A percentile compares a stretch with the other conserved stretches of the same genome.
These are phyloP conservation scores for Termitomyces sp. DNA, from an alignment of 768 basidiomycete genomes.

Conservation along the genomic window DNA sequence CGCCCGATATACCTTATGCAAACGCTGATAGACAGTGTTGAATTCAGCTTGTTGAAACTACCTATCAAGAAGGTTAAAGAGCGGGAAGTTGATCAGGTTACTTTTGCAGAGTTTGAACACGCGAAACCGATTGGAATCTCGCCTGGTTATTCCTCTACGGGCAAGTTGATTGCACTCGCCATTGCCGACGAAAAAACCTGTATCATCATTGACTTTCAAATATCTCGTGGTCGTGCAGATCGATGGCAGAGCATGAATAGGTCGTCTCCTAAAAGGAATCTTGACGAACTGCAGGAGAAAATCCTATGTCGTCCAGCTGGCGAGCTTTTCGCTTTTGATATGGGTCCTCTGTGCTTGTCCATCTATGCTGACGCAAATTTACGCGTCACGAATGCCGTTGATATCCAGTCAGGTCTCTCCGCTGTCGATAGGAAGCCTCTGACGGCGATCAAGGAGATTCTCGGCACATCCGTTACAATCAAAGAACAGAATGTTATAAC, in stretches of 20 bases:
- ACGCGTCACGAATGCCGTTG: slow-evolving; percentile 43
- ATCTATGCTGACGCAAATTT: slow-evolving; percentile 37
- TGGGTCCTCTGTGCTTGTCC: slow-evolving; percentile 42
- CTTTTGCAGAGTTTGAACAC: slow-evolving; percentile 27
- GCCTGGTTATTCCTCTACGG: slow-evolving; percentile 38
- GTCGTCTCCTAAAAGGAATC: slow-evolving; percentile 7
- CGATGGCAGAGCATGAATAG: slow-evolving; percentile 10
- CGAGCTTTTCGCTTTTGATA: slow-evolving; percentile 49
- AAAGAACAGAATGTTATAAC: slow-evolving; percentile 27
- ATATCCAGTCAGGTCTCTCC: slow-evolving; percentile 49
- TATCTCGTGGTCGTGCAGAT: slow-evolving; percentile 9
- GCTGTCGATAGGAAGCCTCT: slow-evolving; percentile 33
- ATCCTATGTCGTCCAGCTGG: slow-evolving; percentile 40
- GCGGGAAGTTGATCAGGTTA: slow-evolving; percentile 14
- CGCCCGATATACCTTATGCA: slow-evolving; percentile 17
- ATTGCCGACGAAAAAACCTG: slow-evolving; percentile 33
- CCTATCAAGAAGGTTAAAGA: slow-evolving; percentile 22
- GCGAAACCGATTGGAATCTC: slow-evolving; percentile 42
- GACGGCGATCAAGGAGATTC: slow-evolving; percentile 32
- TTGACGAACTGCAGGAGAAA: slow-evolving; percentile 21
- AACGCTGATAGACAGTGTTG: slow-evolving; percentile 24
- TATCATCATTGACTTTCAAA: slow-evolving; percentile 28
- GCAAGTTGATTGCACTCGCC: slow-evolving; percentile 39
- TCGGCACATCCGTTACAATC: slow-evolving; percentile 31
- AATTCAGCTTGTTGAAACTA: slow-evolving; percentile 18